Evolutionary conservation across 176 grass and related monocot species (phyloP).

Genomic region (Bonia amplexicaulis): DNA sequence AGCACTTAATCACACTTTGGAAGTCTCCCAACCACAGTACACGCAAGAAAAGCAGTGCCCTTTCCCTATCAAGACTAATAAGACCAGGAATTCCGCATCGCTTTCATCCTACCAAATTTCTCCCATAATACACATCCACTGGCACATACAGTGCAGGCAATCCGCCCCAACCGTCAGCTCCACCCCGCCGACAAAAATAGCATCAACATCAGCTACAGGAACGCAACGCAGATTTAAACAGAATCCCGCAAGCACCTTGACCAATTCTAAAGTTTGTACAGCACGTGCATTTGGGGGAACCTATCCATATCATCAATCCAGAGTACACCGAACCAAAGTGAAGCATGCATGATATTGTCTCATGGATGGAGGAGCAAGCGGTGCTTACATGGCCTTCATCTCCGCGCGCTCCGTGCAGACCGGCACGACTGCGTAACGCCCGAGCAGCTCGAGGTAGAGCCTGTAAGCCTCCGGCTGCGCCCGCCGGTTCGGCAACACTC

Average conservation of each 20-base stretch:
- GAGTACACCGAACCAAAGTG: background rate
- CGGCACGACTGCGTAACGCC: conserved; percentile 29
- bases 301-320: background rate
- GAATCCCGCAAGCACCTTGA: background rate
- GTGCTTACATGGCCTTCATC: conserved; percentile 28
- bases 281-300: background rate
- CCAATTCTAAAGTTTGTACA: background rate
- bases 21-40: background rate
- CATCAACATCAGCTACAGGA: background rate
- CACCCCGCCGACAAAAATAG: background rate
- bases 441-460: conserved; percentile 62
- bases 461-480: conserved; percentile 59
- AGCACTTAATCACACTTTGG: background rate
- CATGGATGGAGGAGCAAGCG: background rate
- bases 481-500: conserved; percentile 48
- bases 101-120: background rate
- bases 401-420: conserved; percentile 15
- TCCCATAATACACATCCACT: background rate
- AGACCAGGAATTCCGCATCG: background rate
- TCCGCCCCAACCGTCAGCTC: background rate
- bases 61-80: conserved; percentile 3
- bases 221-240: background rate
- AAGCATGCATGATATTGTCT: background rate
- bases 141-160: background rate
- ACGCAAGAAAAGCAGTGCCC: background rate